Evolutionary conservation across 805 yeast genomes (phyloP), one percentile per base, ranked within the genome.

Genomic region (Kodamaea kaohsiungensis): DNA sequence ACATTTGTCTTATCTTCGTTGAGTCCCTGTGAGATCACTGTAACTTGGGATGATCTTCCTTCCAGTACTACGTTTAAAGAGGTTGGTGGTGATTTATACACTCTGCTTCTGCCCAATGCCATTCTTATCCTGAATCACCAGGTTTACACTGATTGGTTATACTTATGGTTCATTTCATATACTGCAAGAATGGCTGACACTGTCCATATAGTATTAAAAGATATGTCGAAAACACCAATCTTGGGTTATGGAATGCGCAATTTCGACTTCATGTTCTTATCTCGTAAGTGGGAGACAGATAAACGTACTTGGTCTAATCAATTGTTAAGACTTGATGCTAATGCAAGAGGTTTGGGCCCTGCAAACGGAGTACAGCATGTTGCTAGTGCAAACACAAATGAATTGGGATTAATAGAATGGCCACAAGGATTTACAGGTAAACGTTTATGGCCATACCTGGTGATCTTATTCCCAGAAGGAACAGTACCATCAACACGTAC

Each of bases 91-190:
- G 46, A 46, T n/a, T 42, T 59, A 42, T 22, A 17, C 22, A 19
- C 56, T 7, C 48, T 22, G 15, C 33, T 56, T 17, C 39, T 52
- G 7, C 81, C 81, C 17, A 79, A 84, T 40, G 78, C 89, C 0
- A 79, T 93, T 1, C 67, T 87, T 46, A 86, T 92, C 37, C 83
- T 95, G n/a, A 93, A 93, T 66, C 98, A 93, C 69, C 98, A 92
- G 71, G 87, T 93, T 19, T 93, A 93, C 67, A 85, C 93, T 2
- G 99, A 93, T 67, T 93, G 99, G 99, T 78, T 88, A 9, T 91
- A 83, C 62, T 61, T 91, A 53, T 93, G 99, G 99, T 93, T 89
- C 83, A 56, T 89, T 17, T 76, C 89, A 0, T 88, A 89, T 66
- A 79, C 91, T 5, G 82, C 90, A 10, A 68, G 78, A n/a, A 68